Evolutionary conservation across 768 basidiomycete genomes (phyloP), one percentile per base, ranked within the genome.

Genomic region (Panaeolus papilionaceus): DNA sequence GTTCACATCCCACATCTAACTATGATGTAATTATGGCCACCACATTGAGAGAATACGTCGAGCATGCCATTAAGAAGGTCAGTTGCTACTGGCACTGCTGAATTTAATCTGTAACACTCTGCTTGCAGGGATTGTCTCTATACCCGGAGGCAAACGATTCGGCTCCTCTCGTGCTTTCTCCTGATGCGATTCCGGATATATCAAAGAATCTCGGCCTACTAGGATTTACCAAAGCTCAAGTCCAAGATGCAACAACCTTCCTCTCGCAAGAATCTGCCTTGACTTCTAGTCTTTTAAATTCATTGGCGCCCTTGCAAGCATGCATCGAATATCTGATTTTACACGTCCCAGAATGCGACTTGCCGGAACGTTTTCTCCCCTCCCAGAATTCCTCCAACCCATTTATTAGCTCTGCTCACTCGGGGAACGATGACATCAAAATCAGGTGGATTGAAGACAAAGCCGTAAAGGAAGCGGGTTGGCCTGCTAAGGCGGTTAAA

Each of bases 11-110:
- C 20, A 47, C 47, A 63, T 76, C 79, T 12, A 79, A 82, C 64
- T 83, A 80, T 14, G 96, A 97, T 74, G 94, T 96, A 23, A 90
- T 86, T 74, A 96, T 98, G 95, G 89, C 92, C 0, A 82, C 83
- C 9, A 79, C 79, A 18, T 81, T 97, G 61, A 85, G 96, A 38
- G 93, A 94, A 65, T 77, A 89, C 58, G 93, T 96, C 3, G 96
- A 98, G 78, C 85, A 86, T 23, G 87, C 89, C 0, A 88, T 98
- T 39, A 92, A 92, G 76, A 88, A 89, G 87, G 93, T 91, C 51
- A 45, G 42, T 9, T 61, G 49, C 63, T 38, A 54, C 72, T 64
- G 3, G 66, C 65, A 3, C 2, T 14, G 18, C 49, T 38, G 26
- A 63, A 66, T 58, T 66, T 54, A 39, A 63, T 68, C 49, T 38